Base-by-base conservation (phyloP, 1,284 basidiomycete species). In the Paramarasmius palmivorus region DNA sequence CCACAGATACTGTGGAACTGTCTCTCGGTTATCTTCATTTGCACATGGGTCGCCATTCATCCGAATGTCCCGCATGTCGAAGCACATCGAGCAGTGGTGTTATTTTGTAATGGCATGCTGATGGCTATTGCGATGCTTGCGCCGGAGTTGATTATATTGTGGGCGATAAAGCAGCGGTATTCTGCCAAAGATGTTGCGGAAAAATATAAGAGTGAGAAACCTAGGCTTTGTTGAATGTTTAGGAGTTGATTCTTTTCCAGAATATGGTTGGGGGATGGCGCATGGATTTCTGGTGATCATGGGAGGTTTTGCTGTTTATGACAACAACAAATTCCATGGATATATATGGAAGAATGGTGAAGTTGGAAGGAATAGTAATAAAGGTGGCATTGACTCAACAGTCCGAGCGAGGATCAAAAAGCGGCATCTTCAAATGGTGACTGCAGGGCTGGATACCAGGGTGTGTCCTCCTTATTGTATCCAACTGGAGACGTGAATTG, bases 11-110 rank as follows among this genome's bases (percentile, higher is more conserved):
- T 68, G n/a, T 63, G 59, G 59, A 69, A 64, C 39, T 71, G 68
- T 44, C 39, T n/a, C n/a, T 52, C 56, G 0, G 68, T 68, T 0
- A 63, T 72, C 1, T 64, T 71, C n/a, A 60, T 65, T 0, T 73
- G 68, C 42, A 67, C 67, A 2, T 73, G 70, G 69, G 52, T 67
- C 5, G 60, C 70, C 0, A 54, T 71, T 5, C 71, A 73, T 50
- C 70, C 69, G 0, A 71, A 73, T 47, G 56, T 73, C 15, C 66
- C 70, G 4, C 37, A 44, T 0, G 50, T 50, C 2, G 25, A 49
- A 7, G 55, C 53, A 3, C 49, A 41, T 6, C 39, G 19, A 17
- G 39, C 54, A 14, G 15, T 34, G 2, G 23, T 47, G 4, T 2
- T 56, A 1, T 6, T 23, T 2, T 54, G 57, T 4, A 56, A 61